These are phyloP conservation scores for Gossypium mustelinum DNA, from an alignment of 345 rosid genomes.

Conservation along the genomic window DNA sequence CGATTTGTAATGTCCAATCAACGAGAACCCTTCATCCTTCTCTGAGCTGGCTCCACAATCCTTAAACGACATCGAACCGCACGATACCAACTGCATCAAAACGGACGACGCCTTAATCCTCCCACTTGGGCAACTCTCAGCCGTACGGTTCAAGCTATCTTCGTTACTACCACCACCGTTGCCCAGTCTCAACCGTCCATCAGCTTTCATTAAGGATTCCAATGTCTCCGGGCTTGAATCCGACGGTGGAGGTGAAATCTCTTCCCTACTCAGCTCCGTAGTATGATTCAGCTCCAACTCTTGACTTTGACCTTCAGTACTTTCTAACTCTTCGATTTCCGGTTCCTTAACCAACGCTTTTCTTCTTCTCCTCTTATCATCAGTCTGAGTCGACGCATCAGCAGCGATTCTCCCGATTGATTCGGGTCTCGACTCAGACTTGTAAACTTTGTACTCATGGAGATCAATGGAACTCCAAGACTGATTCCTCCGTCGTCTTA, in stretches of 20 bases:
- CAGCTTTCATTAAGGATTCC: constrained; percentile 73
- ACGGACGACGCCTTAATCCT: constrained; percentile 71
- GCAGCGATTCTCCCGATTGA: constrained; percentile 55
- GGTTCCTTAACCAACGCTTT: constrained; percentile 36
- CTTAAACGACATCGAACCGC: constrained; percentile 83
- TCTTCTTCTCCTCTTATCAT: constrained; percentile 55
- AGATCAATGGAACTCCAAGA: constrained; percentile 88
- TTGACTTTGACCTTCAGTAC: constrained; percentile 20
- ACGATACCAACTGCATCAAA: constrained; percentile 87
- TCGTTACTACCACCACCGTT: constrained; percentile 27
- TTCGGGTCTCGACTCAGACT: constrained; percentile 51
- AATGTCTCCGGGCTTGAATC: constrained; percentile 96
- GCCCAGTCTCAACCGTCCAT: constrained; percentile 56
- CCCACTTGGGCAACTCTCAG: constrained; percentile 48
- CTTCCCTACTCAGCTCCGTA: constrained; percentile 66
- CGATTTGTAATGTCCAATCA: constrained; percentile 45
- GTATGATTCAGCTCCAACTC: constrained; percentile 31
- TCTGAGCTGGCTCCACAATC: constrained; percentile 62
- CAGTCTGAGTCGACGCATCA: constrained; percentile 91
- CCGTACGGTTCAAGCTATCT: constrained; percentile 41
- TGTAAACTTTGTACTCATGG: constrained; percentile 78
- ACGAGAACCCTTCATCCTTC: constrained; percentile 66
- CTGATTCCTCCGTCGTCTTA: constrained; percentile 65
- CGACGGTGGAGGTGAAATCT: constrained; percentile 93
- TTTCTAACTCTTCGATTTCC: constrained; percentile 29